These are phyloP conservation scores for Leptoxyphium fumago DNA, from an alignment of 2,329 filamentous ascomycete species.

Conservation along the genomic window DNA sequence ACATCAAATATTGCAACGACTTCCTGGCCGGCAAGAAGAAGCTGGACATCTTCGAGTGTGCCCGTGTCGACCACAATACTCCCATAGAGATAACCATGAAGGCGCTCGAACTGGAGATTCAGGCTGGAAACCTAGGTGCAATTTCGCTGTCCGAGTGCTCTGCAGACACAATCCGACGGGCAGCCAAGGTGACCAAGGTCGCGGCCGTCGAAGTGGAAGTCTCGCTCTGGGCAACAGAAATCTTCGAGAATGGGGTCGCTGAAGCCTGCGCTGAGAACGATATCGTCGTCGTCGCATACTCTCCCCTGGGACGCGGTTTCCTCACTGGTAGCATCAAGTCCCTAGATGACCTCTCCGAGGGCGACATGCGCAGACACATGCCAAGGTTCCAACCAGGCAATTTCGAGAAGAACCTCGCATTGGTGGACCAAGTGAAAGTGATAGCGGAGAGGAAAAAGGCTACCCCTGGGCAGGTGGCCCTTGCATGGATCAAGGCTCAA, in stretches of 20 bases:
- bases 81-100: conserved; percentile 32
- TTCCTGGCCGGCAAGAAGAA: conserved; percentile 33
- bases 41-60: conserved; percentile 34
- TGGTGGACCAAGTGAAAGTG: conserved; percentile 42
- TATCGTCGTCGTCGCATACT: conserved; percentile 60
- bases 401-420: conserved; percentile 49
- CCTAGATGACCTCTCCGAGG: conserved; percentile 40
- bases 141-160: conserved; percentile 32
- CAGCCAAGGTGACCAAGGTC: conserved; percentile 39
- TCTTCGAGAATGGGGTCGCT: conserved; percentile 43
- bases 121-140: conserved; percentile 28
- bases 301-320: conserved; percentile 51
- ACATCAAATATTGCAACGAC: conserved; percentile 31
- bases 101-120: conserved; percentile 24
- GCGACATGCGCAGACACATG: conserved; percentile 29
- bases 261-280: conserved; percentile 43
- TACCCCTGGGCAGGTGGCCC: conserved; percentile 32
- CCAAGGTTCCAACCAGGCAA: conserved; percentile 50
- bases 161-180: conserved; percentile 32
- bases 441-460: conserved; percentile 44
- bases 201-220: conserved; percentile 47
- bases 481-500: conserved; percentile 34
- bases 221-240: conserved; percentile 41
- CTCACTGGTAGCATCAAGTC: conserved; percentile 38
- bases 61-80: conserved; percentile 28